A percentile compares a stretch with the other conserved stretches of the same genome.
phyloP scores from a whole-genome alignment of 176 grass and related monocot species.

The Chloris gayana region DNA sequence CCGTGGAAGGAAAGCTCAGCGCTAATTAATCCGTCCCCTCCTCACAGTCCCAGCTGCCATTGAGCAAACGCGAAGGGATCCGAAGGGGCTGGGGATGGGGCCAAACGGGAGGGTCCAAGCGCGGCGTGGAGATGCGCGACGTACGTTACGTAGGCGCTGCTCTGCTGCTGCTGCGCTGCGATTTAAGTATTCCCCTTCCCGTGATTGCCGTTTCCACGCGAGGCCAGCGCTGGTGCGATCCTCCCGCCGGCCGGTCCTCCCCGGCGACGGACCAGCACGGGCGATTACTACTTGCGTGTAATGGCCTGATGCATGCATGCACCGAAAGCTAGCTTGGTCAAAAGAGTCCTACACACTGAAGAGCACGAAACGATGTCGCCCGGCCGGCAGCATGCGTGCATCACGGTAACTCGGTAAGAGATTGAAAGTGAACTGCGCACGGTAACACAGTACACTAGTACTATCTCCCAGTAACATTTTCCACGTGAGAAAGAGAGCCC shows the following conservation, averaged over 20 bases:
- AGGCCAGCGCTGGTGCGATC: neutral
- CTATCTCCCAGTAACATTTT: neutral
- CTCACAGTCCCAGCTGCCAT: neutral
- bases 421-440: neutral
- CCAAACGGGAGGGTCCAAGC: constrained; percentile 68
- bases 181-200: neutral
- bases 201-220: constrained; percentile 17
- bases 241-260: neutral
- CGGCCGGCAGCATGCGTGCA: too few relatives aligned
- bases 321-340: too few relatives aligned
- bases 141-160: constrained; percentile 18
- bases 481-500: neutral
- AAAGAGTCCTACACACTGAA: too few relatives aligned
- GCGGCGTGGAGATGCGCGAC: constrained; percentile 75
- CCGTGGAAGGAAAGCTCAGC: constrained; percentile 4
- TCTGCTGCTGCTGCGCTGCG: neutral
- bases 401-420: neutral
- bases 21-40: constrained; percentile 14
- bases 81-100: constrained; percentile 51
- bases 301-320: too few relatives aligned
- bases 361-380: too few relatives aligned
- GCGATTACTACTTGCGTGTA: too few relatives aligned
- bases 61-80: neutral
- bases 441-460: too few relatives aligned
- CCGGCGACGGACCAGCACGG: too few relatives aligned